Conservation (phyloP, 2,329 filamentous ascomycete species). For the Claviceps capensis region DNA sequence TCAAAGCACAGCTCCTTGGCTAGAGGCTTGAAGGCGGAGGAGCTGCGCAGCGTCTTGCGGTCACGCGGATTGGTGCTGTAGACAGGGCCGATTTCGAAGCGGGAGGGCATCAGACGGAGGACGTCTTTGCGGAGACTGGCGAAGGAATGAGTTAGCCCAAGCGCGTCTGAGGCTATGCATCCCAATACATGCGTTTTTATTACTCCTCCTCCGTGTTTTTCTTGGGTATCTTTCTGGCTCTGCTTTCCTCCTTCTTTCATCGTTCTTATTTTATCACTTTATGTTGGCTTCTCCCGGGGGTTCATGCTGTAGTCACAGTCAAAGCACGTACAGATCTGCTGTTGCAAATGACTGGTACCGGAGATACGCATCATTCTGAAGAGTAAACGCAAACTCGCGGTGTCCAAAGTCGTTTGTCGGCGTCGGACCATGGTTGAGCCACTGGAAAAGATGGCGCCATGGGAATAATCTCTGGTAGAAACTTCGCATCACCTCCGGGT, state of each 20-base stretch:
- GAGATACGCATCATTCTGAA: conserved; percentile 84
- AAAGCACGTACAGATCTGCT: conserved; percentile 32
- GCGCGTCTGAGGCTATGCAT: no score
- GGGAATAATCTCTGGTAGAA: conserved; percentile 96
- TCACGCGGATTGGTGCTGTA: conserved; percentile 91
- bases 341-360: conserved; percentile 65
- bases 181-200: no score
- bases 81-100: conserved; percentile 97
- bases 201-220: no score
- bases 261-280: not conserved
- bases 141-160: not conserved
- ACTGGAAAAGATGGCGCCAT: conserved; percentile 89
- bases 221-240: not conserved
- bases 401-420: conserved; percentile 82
- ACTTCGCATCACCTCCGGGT: conserved; percentile 75
- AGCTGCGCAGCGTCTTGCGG: conserved; percentile 72
- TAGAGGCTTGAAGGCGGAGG: conserved; percentile 69
- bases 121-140: conserved; percentile 77
- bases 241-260: not conserved
- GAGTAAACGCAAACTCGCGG: conserved; percentile 89
- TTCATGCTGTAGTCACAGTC: no score
- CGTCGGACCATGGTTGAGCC: conserved; percentile 85
- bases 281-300: not conserved
- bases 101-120: conserved; percentile 71
- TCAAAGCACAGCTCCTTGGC: conserved; percentile 96